A percentile compares a stretch with the other conserved stretches of the same genome.
These are phyloP conservation scores for Thielaviopsis cerberus DNA, from an alignment of 2,329 filamentous ascomycete species.

Conservation along the genomic window DNA sequence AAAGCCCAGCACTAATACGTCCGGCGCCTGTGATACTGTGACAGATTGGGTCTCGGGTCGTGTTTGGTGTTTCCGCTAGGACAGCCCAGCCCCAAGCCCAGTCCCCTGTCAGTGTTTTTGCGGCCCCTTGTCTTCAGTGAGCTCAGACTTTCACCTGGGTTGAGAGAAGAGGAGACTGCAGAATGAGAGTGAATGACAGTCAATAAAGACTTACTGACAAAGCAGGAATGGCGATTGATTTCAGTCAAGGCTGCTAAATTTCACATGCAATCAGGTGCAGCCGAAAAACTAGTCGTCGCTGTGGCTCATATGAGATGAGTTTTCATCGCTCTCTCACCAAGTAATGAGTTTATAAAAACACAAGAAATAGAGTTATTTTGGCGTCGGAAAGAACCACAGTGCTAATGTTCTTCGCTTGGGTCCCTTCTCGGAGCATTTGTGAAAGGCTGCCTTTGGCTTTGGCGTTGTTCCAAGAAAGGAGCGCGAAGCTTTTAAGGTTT, in stretches of 20 bases:
- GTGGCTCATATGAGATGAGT: no score
- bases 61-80: conserved; percentile 22
- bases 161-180: neutral
- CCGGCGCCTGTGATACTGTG: conserved; percentile 18
- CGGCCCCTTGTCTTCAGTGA: neutral
- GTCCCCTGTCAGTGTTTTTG: neutral
- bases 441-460: neutral
- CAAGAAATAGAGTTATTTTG: neutral
- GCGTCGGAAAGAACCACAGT: neutral
- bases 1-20: neutral
- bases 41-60: conserved; percentile 31
- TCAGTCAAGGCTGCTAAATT: no score
- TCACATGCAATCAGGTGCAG: no score
- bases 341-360: neutral
- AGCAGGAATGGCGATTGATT: no score
- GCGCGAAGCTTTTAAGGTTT: conserved; percentile 2
- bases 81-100: neutral
- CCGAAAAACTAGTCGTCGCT: no score
- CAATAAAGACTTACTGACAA: no score
- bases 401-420: neutral
- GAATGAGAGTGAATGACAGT: neutral
- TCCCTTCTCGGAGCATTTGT: neutral
- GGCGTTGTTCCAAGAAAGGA: neutral
- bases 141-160: neutral
- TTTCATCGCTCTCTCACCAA: no score